Evolutionary conservation across 305 asterid species (phyloP).

Genomic region (Fraxinus latifolia): DNA sequence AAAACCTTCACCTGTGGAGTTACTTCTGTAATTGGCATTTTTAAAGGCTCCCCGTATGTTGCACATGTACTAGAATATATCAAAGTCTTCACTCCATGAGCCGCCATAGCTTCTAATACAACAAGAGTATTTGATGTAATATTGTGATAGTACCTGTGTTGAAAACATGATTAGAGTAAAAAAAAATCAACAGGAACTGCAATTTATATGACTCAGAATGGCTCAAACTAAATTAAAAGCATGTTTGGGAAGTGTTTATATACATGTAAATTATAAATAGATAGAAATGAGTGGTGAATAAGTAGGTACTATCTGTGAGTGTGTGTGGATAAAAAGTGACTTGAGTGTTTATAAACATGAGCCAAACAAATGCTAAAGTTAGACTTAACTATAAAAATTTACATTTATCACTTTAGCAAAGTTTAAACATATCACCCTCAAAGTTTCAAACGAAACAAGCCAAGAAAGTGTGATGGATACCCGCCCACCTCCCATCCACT

Average conservation of each 20-base stretch:
- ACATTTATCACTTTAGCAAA: neutral
- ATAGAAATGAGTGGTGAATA: neutral
- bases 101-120: constrained; percentile 83
- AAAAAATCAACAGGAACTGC: neutral
- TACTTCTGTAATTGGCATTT: constrained; percentile 91
- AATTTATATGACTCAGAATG: neutral
- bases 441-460: neutral
- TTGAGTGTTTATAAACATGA: neutral
- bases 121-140: constrained; percentile 88
- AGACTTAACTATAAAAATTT: neutral
- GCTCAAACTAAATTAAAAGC: neutral
- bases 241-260: neutral
- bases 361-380: neutral
- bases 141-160: constrained; percentile 86
- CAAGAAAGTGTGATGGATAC: neutral
- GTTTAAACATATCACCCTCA: neutral
- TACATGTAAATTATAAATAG: neutral
- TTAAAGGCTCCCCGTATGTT: constrained; percentile 90
- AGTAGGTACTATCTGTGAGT: neutral
- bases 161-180: constrained; percentile 17
- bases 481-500: neutral
- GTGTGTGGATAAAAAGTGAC: too few species aligned
- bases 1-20: constrained; percentile 65
- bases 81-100: constrained; percentile 66
- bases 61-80: constrained; percentile 98